Evolutionary conservation across 2,329 filamentous ascomycete species (phyloP), one percentile per base, ranked within the genome.

Genomic region (Pyrenophora seminiperda): DNA sequence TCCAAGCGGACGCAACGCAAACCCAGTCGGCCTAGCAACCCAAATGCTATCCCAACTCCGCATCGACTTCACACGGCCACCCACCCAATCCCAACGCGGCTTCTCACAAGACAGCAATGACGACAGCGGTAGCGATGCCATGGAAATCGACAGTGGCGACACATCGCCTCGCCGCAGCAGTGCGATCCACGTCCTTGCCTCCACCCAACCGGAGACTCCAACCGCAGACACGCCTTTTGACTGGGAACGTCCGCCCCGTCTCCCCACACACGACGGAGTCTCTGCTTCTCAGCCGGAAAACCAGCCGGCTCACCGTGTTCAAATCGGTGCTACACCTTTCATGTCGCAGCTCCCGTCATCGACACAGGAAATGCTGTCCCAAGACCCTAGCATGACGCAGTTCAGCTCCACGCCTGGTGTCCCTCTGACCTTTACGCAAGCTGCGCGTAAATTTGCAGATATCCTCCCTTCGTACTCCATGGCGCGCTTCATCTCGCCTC

Each of bases 1-100:
- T 3, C 67, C 82, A 1, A 87, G 91, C 53, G 93, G 93, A 60
- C 84, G 81, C 57, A 81, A 92, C 27, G 83, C 83, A 9, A 90
- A 97, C 64, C 90, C 90, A 1, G 78, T 97, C 54, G 84, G 85
- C 46, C 80, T 99, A 38, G 94, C 94, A n/a, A 96, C 94, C 0
- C 86, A 90, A 67, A 96, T 99, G 90, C 86, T 99, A 46, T 90
- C 96, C 70, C 89, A 86, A 47, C 83, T 99, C 13, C 89, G 85
- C 56, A 96, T 99, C 70, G 90, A 97, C 73, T 92, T 97, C 68
- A 86, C 81, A 44, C 83, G 88, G 62, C 79, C 84, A 52, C 85
- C 87, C 1, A 78, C 83, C 4, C 76, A 81, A 10, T 76, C 75
- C 39, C 75, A 76, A 54, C 69, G 73, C 24, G 74, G 64, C n/a